Conservation (phyloP, 176 grass and related monocot genomes). For the Otatea glauca region DNA sequence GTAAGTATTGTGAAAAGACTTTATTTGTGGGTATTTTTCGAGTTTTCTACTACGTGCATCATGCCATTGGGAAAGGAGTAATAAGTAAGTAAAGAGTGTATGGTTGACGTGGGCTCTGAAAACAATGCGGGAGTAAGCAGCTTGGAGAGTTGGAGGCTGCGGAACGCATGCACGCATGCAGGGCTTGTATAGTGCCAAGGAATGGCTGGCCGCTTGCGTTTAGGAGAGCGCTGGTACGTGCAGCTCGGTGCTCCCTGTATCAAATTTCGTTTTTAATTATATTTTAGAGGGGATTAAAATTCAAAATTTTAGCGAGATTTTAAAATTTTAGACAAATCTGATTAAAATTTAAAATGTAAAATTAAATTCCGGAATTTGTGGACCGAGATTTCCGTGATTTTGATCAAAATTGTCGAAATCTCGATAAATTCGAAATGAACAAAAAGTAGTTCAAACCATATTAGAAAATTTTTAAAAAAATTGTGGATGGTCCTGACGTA, state of each 20-base stretch:
- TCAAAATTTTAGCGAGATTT: too few species aligned
- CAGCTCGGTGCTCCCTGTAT: background rate
- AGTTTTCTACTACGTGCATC: background rate
- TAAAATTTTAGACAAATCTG: too few species aligned
- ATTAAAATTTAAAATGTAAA: too few species aligned
- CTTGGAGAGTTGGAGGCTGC: background rate
- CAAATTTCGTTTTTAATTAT: too few species aligned
- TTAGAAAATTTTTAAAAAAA: too few species aligned
- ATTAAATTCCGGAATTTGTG: too few species aligned
- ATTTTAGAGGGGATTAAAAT: too few species aligned
- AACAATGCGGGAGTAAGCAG: slow-evolving; percentile 20
- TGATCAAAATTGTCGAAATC: too few species aligned
- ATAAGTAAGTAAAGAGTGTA: background rate
- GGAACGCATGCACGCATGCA: background rate
- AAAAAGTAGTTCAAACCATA: too few species aligned
- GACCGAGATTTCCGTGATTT: too few species aligned
- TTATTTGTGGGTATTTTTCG: background rate
- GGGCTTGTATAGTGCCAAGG: background rate
- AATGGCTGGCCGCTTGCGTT: background rate
- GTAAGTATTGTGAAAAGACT: background rate
- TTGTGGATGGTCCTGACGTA: too few species aligned
- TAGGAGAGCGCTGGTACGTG: background rate
- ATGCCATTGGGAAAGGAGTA: slow-evolving; percentile 3
- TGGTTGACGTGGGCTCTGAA: slow-evolving; percentile 35
- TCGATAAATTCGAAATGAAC: too few species aligned